Evolutionary conservation across 2,329 filamentous ascomycete genomes (phyloP).

Genomic region (Erysiphe pulchra): DNA sequence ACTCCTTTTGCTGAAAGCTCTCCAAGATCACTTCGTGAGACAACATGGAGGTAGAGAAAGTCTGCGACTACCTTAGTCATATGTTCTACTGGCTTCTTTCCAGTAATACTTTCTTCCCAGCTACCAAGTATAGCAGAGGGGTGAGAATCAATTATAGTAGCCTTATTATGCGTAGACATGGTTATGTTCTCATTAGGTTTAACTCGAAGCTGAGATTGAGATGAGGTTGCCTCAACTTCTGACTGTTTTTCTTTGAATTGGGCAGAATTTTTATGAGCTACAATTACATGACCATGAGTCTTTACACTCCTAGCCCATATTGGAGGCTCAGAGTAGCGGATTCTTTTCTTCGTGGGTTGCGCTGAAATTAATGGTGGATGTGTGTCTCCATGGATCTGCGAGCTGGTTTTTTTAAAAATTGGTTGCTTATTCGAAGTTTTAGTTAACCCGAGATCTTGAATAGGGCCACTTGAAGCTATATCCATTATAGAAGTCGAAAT

Average conservation of each 20-base stretch:
- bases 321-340: conserved; percentile 24
- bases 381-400: not conserved
- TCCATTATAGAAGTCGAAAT: no score
- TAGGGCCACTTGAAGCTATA: no score
- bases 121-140: conserved; percentile 18
- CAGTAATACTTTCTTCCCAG: conserved; percentile 44
- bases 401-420: conserved; percentile 5
- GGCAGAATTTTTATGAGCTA: conserved; percentile 1
- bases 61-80: conserved; percentile 54
- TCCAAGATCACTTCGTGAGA: conserved; percentile 37
- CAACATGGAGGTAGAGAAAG: conserved; percentile 49
- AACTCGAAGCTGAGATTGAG: conserved; percentile 1
- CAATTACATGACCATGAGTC: conserved; percentile 1
- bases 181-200: conserved; percentile 8
- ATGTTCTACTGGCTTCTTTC: conserved; percentile 45
- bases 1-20: conserved; percentile 38
- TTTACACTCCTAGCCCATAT: conserved; percentile 17
- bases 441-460: conserved; percentile 1
- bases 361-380: conserved; percentile 6
- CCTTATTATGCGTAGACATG: conserved; percentile 1
- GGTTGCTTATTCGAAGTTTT: conserved; percentile 6
- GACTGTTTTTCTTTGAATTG: conserved; percentile 9
- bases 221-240: not conserved
- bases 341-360: conserved; percentile 21
- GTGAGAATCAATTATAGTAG: conserved; percentile 2